Evolutionary conservation across 768 basidiomycete genomes (phyloP), one percentile per base, ranked within the genome.

Genomic region (Infundibulicybe gibba): DNA sequence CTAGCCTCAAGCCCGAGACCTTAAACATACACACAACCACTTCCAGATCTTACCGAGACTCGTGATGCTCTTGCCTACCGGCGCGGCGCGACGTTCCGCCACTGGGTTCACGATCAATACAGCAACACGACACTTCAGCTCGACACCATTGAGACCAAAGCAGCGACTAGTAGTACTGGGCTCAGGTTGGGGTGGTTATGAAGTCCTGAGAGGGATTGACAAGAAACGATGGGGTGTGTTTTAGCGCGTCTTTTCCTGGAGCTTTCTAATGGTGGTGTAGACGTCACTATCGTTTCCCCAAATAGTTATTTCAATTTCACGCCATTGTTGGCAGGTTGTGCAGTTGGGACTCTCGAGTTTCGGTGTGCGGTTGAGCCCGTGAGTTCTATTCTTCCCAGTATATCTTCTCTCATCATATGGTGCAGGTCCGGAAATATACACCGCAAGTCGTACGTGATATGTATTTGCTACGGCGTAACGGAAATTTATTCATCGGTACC

Each of bases 301-400:
- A 83, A 71, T 33, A 75, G 73, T 32, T 81, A 83, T 63, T 86
- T 85, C 66, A 83, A 83, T 57, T 84, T 84, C 52, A 78, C 80
- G 19, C 83, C 85, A 0, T 62, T 89, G 25, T 71, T 88, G 1
- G 84, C 85, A 0, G 72, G 80, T 41, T 80, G 85, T 48, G 78
- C 88, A 3, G 88, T 91, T 19, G 92, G 92, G 2, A 92, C 91
- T 5, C 69, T 94, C 40, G 90, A 92, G 53, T 90, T 85, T 58
- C 71, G 90, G 19, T 83, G 85, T 55, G 85, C 88, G 0, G 71
- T 91, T 31, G 91, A 94, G 63, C 81, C 90, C 1, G 90, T 90
- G 42, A 55, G 85, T 65, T 19, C 41, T 38, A 35, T 52, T 15
- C 34, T 33, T 10, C 35, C 6, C 35, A n/a, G 4, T 41, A 1